phyloP scores from a whole-genome alignment of 2,329 filamentous ascomycete species.

The Calycina herbarum region DNA sequence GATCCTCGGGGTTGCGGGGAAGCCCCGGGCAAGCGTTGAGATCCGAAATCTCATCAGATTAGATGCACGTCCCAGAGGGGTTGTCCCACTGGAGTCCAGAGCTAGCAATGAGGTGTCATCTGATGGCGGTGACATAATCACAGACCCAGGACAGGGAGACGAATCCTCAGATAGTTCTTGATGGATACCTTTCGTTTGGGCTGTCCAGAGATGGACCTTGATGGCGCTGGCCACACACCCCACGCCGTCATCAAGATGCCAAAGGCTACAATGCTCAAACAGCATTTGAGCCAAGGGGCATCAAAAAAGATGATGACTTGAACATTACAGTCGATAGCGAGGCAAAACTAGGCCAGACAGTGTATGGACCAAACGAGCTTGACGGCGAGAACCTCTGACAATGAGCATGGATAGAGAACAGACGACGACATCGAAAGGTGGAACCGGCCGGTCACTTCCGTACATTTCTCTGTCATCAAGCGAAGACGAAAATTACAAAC shows the following conservation, averaged over 20 bases:
- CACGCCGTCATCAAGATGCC: neutral
- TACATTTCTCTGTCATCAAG: too few relatives aligned
- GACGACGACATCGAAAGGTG: too few relatives aligned
- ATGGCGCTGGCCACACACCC: neutral
- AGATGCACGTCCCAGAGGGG: slow-evolving; percentile 12
- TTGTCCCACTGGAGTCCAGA: slow-evolving; percentile 1
- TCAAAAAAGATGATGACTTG: neutral
- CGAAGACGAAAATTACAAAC: too few relatives aligned
- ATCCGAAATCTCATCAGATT: slow-evolving; percentile 14
- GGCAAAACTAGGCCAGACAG: neutral
- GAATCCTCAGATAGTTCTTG: neutral
- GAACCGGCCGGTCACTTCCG: too few relatives aligned
- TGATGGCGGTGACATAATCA: slow-evolving; percentile 1
- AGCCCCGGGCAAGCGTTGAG: neutral
- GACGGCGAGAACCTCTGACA: too few relatives aligned
- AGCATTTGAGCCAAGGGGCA: neutral
- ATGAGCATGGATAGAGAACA: too few relatives aligned
- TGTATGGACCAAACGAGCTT: neutral
- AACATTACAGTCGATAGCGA: neutral
- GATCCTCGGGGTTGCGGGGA: neutral
- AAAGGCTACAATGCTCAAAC: neutral
- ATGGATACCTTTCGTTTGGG: neutral
- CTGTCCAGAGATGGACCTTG: neutral
- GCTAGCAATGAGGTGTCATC: slow-evolving; percentile 5
- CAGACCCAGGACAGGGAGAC: neutral